These are phyloP conservation scores for Parathielavia hyrcaniae DNA, from an alignment of 495 filamentous ascomycete species.

Conservation along the genomic window DNA sequence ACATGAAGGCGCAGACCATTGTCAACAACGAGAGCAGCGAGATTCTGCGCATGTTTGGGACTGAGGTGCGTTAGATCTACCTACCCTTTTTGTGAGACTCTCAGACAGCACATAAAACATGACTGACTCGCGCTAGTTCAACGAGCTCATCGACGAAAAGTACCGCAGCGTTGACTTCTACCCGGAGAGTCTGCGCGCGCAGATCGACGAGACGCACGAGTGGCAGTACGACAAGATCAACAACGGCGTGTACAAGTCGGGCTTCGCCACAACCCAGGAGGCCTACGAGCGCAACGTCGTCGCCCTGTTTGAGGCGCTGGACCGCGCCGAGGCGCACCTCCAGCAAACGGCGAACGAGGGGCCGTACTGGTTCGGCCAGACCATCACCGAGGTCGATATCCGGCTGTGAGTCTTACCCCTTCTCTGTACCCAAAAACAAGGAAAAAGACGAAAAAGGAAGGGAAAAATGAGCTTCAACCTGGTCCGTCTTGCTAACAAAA, in stretches of 20 bases:
- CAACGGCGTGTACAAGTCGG: slow-evolving; percentile 65
- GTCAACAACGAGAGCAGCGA: slow-evolving; percentile 84
- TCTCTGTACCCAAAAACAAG: neutral
- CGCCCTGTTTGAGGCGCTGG: slow-evolving; percentile 56
- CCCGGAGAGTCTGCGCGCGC: slow-evolving; percentile 43
- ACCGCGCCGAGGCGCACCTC: slow-evolving; percentile 59
- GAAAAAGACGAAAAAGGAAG: too few relatives aligned
- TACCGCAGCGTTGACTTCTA: slow-evolving; percentile 49
- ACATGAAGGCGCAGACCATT: slow-evolving; percentile 63
- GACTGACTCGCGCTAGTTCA: slow-evolving; percentile 39
- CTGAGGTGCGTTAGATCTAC: slow-evolving; percentile 30
- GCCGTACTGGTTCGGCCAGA: slow-evolving; percentile 58
- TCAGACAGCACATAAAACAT: too few relatives aligned
- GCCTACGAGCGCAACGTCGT: slow-evolving; percentile 56
- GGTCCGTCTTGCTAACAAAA: neutral
- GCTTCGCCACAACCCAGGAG: slow-evolving; percentile 59
- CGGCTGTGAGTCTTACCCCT: slow-evolving; percentile 38
- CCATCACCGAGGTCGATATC: slow-evolving; percentile 64
- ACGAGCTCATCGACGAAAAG: slow-evolving; percentile 49
- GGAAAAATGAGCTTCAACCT: too few relatives aligned
- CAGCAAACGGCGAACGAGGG: slow-evolving; percentile 33
- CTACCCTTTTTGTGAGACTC: neutral
- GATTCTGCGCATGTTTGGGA: slow-evolving; percentile 68
- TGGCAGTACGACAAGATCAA: slow-evolving; percentile 65
- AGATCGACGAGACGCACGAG: slow-evolving; percentile 58